Percentiles rank a stretch among this genome's conserved stretches.
These are phyloP conservation scores for Komagataella populi DNA, from an alignment of 805 yeast species.

Conservation along the genomic window DNA sequence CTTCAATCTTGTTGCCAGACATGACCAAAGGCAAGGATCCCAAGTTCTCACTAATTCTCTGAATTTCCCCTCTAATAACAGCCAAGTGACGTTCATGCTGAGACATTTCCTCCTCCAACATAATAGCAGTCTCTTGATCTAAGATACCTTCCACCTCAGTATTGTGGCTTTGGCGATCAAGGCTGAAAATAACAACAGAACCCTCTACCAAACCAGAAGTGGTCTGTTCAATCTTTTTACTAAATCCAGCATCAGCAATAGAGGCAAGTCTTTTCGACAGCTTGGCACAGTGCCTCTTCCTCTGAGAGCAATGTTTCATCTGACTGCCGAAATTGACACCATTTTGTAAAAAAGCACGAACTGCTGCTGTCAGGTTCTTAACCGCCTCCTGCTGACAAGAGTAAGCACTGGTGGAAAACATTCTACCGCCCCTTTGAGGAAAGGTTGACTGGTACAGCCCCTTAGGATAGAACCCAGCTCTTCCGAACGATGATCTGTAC, in stretches of 20 bases:
- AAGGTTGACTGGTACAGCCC: constrained; percentile 22
- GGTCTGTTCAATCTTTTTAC: constrained; percentile 17
- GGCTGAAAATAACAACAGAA: constrained; percentile 43
- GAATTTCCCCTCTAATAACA: constrained; percentile 28
- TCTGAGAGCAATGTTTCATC: constrained; percentile 10
- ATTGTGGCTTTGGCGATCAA: constrained; percentile 20
- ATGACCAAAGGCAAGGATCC: constrained; percentile 49
- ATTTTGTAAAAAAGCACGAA: constrained; percentile 22
- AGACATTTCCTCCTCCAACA: constrained; percentile 21
- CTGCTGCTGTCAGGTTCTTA: constrained; percentile 36
- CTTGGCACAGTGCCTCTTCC: constrained; percentile 1
- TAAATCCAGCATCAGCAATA: constrained; percentile 13
- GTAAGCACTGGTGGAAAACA: constrained; percentile 22
- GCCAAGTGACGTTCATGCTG: constrained; percentile 26
- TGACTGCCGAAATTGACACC: constrained; percentile 12
- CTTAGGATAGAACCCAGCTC: constrained; percentile 12
- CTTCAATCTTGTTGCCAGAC: constrained; percentile 29
- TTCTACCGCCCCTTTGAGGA: constrained; percentile 19
- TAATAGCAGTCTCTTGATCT: constrained; percentile 27
- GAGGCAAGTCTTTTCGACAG: constrained; percentile 7
- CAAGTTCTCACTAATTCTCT: constrained; percentile 31
- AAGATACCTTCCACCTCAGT: constrained; percentile 28
- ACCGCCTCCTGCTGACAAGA: constrained; percentile 41
- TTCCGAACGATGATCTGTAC: constrained; percentile 2
- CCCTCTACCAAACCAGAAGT: constrained; percentile 19